These are phyloP conservation scores for Calvatia gigantea DNA, from an alignment of 768 basidiomycete genomes.

Conservation along the genomic window DNA sequence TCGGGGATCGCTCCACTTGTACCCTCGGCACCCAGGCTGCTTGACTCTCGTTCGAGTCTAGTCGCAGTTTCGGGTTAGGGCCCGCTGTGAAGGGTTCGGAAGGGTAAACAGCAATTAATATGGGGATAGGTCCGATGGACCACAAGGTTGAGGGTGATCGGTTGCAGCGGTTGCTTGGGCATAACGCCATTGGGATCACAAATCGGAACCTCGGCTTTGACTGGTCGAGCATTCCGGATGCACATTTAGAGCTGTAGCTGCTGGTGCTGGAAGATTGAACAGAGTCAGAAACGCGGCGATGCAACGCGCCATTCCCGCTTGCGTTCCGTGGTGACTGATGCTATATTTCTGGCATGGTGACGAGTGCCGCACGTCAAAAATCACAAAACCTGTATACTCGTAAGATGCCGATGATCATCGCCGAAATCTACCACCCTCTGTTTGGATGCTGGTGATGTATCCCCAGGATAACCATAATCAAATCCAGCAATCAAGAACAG, in stretches of 20 bases:
- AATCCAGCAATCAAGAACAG: constrained; percentile 1
- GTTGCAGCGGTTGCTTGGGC: not conserved
- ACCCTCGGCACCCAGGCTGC: not conserved
- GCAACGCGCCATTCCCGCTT: not conserved
- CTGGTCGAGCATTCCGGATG: not conserved
- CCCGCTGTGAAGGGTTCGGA: not conserved
- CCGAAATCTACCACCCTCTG: constrained; percentile 1
- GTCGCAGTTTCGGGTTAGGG: not conserved
- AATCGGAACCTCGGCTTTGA: constrained; percentile 1
- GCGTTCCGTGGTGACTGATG: constrained; percentile 10
- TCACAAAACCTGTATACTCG: not conserved
- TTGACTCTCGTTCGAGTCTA: not conserved
- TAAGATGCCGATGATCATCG: not conserved
- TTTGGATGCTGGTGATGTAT: not conserved
- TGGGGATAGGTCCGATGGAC: not conserved
- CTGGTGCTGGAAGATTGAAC: not conserved
- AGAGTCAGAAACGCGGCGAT: not conserved
- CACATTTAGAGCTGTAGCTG: not conserved
- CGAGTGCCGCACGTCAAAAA: not conserved
- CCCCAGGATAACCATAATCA: not conserved
- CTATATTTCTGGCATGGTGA: not conserved
- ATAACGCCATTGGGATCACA: not conserved
- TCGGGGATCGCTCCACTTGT: constrained; percentile 1
- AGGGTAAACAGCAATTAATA: not conserved
- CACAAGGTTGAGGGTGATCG: not conserved